Evolutionary conservation across 257 asterid species (phyloP).

Genomic region (Lavandula angustifolia): DNA sequence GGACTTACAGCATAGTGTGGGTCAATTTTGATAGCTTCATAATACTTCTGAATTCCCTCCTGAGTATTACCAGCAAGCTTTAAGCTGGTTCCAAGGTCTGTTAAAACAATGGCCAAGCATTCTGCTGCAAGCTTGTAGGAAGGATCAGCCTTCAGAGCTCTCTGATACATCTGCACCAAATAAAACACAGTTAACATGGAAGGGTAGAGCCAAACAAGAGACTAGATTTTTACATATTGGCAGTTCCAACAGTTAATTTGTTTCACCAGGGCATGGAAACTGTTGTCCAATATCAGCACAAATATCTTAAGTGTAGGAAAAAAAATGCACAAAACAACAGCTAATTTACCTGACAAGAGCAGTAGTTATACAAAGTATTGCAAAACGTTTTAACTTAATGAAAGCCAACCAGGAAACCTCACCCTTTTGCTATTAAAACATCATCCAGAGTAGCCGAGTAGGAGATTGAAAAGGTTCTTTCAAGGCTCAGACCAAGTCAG

Average conservation of each 20-base stretch:
- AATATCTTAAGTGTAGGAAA: neutral
- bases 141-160: conserved; percentile 81
- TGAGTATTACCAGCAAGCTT: conserved; percentile 96
- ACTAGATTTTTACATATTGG: neutral
- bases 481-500: conserved; percentile 1
- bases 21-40: conserved; percentile 89
- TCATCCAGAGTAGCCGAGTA: neutral
- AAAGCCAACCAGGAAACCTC: conserved; percentile 10
- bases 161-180: conserved; percentile 86
- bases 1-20: conserved; percentile 87
- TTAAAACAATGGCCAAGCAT: conserved; percentile 90
- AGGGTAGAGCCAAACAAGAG: conserved; percentile 20
- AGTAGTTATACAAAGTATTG: neutral
- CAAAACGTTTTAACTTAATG: neutral
- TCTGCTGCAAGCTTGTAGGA: conserved; percentile 88
- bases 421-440: conserved; percentile 20
- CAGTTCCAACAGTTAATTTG: neutral
- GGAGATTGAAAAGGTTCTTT: conserved; percentile 20
- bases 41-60: conserved; percentile 94
- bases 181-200: conserved; percentile 13
- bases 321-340: neutral
- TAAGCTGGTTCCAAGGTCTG: conserved; percentile 97
- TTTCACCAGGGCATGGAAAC: neutral
- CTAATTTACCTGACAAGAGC: conserved; percentile 18
- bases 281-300: neutral